Percentiles rank a stretch among this genome's conserved stretches.
Evolutionary conservation across 1,284 basidiomycete species (phyloP).

Genomic region (Bjerkandera adusta): DNA sequence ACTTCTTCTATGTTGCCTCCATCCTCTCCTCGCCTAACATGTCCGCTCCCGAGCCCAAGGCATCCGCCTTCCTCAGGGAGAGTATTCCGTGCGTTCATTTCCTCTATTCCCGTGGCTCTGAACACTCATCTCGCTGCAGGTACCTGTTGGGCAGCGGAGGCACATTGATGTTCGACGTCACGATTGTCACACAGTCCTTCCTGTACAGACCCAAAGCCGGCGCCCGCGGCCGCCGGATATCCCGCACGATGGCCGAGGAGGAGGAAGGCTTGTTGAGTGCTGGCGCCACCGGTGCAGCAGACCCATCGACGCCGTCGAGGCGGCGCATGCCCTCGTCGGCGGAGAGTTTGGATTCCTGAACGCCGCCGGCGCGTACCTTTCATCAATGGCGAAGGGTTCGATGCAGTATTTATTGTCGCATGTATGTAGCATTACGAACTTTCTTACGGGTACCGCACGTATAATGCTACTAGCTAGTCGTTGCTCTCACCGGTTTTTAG

Average conservation of each 20-base stretch:
- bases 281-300: constrained; percentile 26
- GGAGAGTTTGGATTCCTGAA: too few species aligned
- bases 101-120: constrained; percentile 8
- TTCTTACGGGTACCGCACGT: neutral
- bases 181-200: constrained; percentile 69
- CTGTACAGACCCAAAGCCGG: constrained; percentile 39
- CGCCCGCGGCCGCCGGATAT: constrained; percentile 21
- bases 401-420: neutral
- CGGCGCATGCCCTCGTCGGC: constrained; percentile 19
- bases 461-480: neutral
- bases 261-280: constrained; percentile 30
- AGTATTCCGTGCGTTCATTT: constrained; percentile 65
- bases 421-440: constrained; percentile 5
- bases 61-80: constrained; percentile 62
- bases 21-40: constrained; percentile 69
- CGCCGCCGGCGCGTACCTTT: too few species aligned
- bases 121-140: constrained; percentile 35
- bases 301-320: constrained; percentile 22
- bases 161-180: constrained; percentile 87
- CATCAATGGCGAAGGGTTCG: too few species aligned
- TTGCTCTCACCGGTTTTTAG: neutral
- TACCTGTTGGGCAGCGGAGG: constrained; percentile 87
- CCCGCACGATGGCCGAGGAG: constrained; percentile 25
- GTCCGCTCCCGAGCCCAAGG: constrained; percentile 48
- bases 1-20: constrained; percentile 86